A percentile compares a stretch with the other conserved stretches of the same genome.
Conservation (phyloP, 176 grass and related monocot species). For the Cenchrus fungigraminus region DNA sequence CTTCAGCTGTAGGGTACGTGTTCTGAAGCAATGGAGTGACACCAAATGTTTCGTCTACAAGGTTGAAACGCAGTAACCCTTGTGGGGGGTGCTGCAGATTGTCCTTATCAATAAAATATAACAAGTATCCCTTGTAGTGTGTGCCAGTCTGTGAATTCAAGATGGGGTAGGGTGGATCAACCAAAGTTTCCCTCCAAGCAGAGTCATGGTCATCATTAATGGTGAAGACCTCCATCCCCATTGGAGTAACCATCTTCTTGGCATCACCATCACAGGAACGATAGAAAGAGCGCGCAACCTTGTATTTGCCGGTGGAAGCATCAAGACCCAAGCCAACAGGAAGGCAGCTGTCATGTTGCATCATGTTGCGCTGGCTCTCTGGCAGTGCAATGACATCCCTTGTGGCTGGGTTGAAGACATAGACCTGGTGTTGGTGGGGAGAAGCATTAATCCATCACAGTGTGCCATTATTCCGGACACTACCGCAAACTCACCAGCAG, state of each 20-base stretch:
- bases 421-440: background rate
- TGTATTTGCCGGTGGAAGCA: background rate
- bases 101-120: background rate
- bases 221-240: constrained; percentile 31
- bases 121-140: background rate
- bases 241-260: background rate
- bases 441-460: constrained; percentile 15
- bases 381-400: background rate
- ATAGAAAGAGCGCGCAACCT: constrained; percentile 23
- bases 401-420: constrained; percentile 36
- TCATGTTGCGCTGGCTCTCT: constrained; percentile 3
- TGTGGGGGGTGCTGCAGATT: background rate
- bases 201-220: background rate
- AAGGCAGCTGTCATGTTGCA: background rate
- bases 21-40: background rate
- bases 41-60: constrained; percentile 35
- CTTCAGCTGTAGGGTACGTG: background rate
- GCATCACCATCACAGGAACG: background rate
- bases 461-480: constrained; percentile 11
- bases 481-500: background rate
- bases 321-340: constrained; percentile 1
- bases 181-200: constrained; percentile 17
- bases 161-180: constrained; percentile 13
- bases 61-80: constrained; percentile 23
- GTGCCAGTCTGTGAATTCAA: background rate